These are phyloP conservation scores for Camellia lanceoleosa DNA, from an alignment of 148 eudicot species.

Conservation along the genomic window DNA sequence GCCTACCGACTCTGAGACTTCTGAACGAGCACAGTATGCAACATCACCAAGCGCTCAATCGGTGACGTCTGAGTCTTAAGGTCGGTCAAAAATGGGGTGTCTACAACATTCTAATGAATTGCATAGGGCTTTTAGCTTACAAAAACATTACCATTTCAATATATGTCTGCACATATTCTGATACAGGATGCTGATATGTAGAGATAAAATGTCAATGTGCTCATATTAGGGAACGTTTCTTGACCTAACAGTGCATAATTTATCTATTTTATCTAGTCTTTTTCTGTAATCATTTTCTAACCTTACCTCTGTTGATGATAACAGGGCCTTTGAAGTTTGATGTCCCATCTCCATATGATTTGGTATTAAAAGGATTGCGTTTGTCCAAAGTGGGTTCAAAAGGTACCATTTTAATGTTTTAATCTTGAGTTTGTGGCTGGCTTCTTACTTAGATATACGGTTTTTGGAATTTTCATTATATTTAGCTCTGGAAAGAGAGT, in stretches of 20 bases:
- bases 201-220: background rate
- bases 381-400: slow-evolving; percentile 37
- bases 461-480: background rate
- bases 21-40: too few species aligned
- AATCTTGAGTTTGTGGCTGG: background rate
- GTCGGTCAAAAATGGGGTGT: too few species aligned
- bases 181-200: slow-evolving; percentile 14
- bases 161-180: slow-evolving; percentile 60
- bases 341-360: slow-evolving; percentile 81
- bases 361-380: slow-evolving; percentile 52
- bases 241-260: background rate
- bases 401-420: slow-evolving; percentile 41
- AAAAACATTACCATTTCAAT: slow-evolving; percentile 40
- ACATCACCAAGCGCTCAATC: too few species aligned
- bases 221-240: background rate
- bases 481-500: background rate
- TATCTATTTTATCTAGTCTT: background rate
- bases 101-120: slow-evolving; percentile 46
- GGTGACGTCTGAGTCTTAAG: too few species aligned
- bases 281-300: slow-evolving; percentile 12
- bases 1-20: too few species aligned
- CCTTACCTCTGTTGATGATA: slow-evolving; percentile 23
- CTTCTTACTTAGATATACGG: background rate
- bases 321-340: slow-evolving; percentile 91
- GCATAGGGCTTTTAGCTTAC: slow-evolving; percentile 42